Evolutionary conservation across 2,329 filamentous ascomycete species (phyloP), one percentile per base, ranked within the genome.

Genomic region (Didymella keratinophila): DNA sequence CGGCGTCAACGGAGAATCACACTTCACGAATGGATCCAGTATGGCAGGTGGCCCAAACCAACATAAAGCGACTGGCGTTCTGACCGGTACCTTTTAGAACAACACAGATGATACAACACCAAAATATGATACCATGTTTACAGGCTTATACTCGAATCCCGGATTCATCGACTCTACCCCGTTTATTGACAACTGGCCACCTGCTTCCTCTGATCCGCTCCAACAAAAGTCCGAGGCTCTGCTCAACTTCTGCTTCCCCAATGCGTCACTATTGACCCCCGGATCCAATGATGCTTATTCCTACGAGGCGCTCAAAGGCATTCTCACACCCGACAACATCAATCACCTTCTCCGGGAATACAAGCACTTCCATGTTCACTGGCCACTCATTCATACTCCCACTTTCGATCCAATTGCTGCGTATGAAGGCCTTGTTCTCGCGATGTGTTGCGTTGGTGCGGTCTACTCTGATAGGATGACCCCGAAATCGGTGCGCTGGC

Each of bases 361-460:
- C 80, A 86, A 84, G 59, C 87, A 90, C 75, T 92, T 88, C 74
- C 87, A 91, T 73, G 83, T 86, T 60, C 89, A 93, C 75, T 91
- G 90, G 79, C 87, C 89, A 20, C 83, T 90, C 65, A 82, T 92
- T 51, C 89, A 93, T 71, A 83, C 89, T 73, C 84, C 89, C 34
- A 90, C 89, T 9, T 91, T 92, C 76, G 84, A 87, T 70, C 84
- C 90, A 52, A 80, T 84, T 61, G 83, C 87, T 61, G 85, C 87
- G 45, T 87, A 89, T 72, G 86, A 87, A 60, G 87, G 88, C 63
- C 81, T 92, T 60, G 79, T 91, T 48, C 82, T 90, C 59, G 83
- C 84, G 61, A 89, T 93, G 81, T 87, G 89, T 69, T 91, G 87
- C 72, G 82, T 91, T 67, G 90, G 90, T 36, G 89, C 89, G 39